Conservation (phyloP, 2,329 filamentous ascomycete species). For the Fusarium oxysporum region DNA sequence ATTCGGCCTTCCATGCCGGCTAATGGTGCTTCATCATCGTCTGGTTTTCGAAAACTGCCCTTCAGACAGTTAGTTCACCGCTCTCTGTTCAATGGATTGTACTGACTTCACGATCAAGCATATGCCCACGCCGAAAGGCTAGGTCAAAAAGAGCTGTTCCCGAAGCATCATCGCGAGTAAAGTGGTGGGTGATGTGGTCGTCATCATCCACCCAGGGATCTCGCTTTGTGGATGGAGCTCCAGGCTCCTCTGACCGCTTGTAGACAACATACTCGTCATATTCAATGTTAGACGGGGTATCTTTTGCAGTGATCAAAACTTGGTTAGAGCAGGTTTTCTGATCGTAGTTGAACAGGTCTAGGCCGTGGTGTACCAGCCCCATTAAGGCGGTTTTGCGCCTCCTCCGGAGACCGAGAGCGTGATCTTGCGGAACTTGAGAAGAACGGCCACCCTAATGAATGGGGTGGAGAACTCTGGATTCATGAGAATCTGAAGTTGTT, state of each 20-base stretch:
- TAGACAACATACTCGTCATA: constrained; percentile 56
- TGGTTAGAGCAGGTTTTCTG: constrained; percentile 49
- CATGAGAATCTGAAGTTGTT: constrained; percentile 31
- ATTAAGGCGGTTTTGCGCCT: constrained; percentile 43
- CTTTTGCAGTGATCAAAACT: constrained; percentile 48
- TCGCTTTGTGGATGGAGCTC: constrained; percentile 3
- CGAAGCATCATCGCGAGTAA: constrained; percentile 48
- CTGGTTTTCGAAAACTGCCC: constrained; percentile 44
- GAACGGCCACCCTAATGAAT: constrained; percentile 41
- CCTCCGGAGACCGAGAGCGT: constrained; percentile 42
- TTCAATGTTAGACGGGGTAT: constrained; percentile 49
- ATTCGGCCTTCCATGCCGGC: constrained; percentile 51
- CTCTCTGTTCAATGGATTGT: too few species aligned
- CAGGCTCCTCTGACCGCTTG: constrained; percentile 37
- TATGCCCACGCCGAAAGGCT: constrained; percentile 48
- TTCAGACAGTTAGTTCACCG: constrained; percentile 10
- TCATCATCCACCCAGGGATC: constrained; percentile 25
- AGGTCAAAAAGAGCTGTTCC: constrained; percentile 49
- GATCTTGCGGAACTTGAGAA: constrained; percentile 40
- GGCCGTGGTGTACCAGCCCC: constrained; percentile 44
- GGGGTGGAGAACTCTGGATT: constrained; percentile 37
- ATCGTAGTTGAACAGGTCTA: constrained; percentile 54
- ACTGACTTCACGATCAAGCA: constrained; percentile 48
- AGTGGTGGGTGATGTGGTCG: constrained; percentile 50
- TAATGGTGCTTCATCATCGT: constrained; percentile 34